phyloP scores from a whole-genome alignment of 345 rosid species.

The Pistacia vera region DNA sequence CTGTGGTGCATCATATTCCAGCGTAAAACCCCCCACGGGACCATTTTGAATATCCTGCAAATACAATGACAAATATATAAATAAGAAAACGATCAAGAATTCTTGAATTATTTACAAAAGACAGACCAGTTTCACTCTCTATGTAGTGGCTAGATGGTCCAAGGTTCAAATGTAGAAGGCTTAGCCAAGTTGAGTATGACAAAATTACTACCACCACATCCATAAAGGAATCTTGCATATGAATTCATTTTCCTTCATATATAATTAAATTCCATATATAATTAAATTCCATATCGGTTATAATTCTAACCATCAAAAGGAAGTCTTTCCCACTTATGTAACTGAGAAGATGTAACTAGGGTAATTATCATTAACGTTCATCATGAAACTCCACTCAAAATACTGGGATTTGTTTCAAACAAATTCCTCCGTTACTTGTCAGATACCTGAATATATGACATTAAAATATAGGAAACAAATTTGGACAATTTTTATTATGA shows the following conservation, averaged over 20 bases:
- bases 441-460: too few species aligned
- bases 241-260: background rate
- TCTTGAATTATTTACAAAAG: background rate
- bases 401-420: too few species aligned
- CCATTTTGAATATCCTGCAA: constrained; percentile 43
- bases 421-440: too few species aligned
- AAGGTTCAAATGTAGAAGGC: background rate
- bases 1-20: constrained; percentile 57
- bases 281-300: background rate
- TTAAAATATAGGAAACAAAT: too few species aligned
- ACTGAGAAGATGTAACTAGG: too few species aligned
- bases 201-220: background rate
- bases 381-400: too few species aligned
- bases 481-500: too few species aligned
- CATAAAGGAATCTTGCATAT: background rate
- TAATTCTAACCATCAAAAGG: background rate
- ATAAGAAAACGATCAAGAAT: background rate
- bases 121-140: background rate
- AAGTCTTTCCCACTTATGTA: too few species aligned
- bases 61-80: background rate
- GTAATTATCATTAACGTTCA: too few species aligned
- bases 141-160: background rate
- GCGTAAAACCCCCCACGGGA: constrained; percentile 48
- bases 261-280: background rate
- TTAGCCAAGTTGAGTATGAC: background rate